Evolutionary conservation across 2,329 filamentous ascomycete species (phyloP).

Genomic region (Ceratocystis ficicola): DNA sequence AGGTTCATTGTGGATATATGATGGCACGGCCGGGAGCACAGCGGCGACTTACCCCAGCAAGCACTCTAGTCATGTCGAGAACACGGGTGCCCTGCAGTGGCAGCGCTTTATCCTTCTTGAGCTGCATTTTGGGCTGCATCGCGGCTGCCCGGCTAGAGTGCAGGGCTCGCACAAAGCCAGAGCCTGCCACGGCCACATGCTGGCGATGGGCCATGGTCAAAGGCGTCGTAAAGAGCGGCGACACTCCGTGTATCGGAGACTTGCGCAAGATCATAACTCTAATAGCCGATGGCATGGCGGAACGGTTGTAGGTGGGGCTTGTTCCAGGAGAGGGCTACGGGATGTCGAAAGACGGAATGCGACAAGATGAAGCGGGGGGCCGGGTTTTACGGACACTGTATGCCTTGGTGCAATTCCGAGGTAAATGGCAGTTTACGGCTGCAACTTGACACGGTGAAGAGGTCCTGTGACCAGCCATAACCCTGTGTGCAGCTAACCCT

Average conservation of each 20-base stretch:
- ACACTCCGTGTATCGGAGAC: not conserved
- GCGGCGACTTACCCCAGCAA: constrained; percentile 64
- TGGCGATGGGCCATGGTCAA: not conserved
- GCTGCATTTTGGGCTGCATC: not conserved
- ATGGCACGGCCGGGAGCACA: constrained; percentile 16
- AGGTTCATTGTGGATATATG: not conserved
- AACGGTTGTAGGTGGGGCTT: not conserved
- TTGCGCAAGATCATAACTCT: not conserved
- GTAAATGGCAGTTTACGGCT: not conserved
- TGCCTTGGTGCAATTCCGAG: not conserved
- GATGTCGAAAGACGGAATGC: not conserved
- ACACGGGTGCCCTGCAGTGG: constrained; percentile 80
- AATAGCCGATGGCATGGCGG: not conserved
- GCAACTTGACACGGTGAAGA: not conserved
- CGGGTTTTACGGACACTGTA: constrained; percentile 2
- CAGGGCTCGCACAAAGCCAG: not conserved
- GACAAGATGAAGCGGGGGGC: not conserved
- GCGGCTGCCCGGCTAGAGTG: not conserved
- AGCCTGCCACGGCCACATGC: not conserved
- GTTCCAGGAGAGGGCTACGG: not conserved
- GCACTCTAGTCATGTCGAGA: constrained; percentile 89
- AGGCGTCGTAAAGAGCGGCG: not conserved
- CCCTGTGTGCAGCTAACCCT: no score
- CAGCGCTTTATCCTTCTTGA: constrained; percentile 27
- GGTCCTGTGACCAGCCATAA: not conserved